Conservation (phyloP, 176 grass and related monocot species). For the Musa itinerans region DNA sequence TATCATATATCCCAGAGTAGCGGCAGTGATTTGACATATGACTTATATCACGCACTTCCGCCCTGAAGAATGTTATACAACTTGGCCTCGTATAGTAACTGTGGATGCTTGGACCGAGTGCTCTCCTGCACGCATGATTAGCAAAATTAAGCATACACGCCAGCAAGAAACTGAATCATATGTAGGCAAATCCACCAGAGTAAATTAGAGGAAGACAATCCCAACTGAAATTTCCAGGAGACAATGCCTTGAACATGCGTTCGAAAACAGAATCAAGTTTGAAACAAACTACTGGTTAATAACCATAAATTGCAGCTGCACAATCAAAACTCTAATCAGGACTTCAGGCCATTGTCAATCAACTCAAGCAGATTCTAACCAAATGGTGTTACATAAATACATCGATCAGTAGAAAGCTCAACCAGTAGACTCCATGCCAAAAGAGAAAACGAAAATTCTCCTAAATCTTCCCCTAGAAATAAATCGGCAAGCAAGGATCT, state of each 20-base stretch:
- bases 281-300: no score
- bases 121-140: conserved; percentile 36
- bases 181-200: neutral
- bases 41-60: conserved; percentile 28
- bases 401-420: no score
- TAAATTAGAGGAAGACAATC: neutral
- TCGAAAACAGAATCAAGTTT: no score
- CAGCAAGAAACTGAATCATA: neutral
- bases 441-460: no score
- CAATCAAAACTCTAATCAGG: no score
- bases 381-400: no score
- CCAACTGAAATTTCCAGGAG: neutral
- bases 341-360: no score
- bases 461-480: no score
- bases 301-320: no score
- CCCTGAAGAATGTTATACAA: conserved; percentile 52
- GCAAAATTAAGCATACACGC: neutral
- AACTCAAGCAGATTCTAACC: no score
- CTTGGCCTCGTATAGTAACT: conserved; percentile 68
- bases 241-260: neutral
- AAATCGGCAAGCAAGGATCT: no score
- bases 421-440: no score
- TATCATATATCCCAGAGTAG: neutral
- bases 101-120: conserved; percentile 48
- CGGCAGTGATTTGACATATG: neutral